These are phyloP conservation scores for Rhizoclosmatium sp. DNA, from an alignment of 192 early-diverging fungal genomes.

Conservation along the genomic window DNA sequence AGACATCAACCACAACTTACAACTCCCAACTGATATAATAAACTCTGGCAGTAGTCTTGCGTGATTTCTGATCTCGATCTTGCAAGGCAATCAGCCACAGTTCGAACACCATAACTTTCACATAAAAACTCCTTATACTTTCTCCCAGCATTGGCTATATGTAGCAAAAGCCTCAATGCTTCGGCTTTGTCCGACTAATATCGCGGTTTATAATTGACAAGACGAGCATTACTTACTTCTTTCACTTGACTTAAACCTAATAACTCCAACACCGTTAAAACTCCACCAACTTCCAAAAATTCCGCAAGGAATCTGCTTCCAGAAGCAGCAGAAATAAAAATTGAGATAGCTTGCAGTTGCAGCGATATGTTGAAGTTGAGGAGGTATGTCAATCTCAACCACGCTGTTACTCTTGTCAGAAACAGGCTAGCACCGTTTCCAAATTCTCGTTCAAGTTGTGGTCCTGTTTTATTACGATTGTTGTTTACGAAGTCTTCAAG, in stretches of 20 bases:
- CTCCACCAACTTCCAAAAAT: conserved; percentile 72
- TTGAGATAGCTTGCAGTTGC: conserved; percentile 62
- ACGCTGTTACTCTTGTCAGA: conserved; percentile 65
- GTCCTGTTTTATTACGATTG: conserved; percentile 65
- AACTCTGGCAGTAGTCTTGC: conserved; percentile 65
- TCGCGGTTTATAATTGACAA: conserved; percentile 24
- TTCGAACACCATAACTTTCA: conserved; percentile 68
- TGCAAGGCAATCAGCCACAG: conserved; percentile 65
- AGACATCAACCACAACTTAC: conserved; percentile 33
- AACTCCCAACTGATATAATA: conserved; percentile 62
- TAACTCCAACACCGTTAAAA: conserved; percentile 67
- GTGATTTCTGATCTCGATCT: conserved; percentile 63
- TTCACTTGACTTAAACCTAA: conserved; percentile 63
- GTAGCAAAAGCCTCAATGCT: conserved; percentile 56
- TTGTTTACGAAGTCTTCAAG: conserved; percentile 61
- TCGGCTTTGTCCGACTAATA: conserved; percentile 62
- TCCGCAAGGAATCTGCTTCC: conserved; percentile 68
- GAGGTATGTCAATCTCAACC: conserved; percentile 65
- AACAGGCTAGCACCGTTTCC: conserved; percentile 67
- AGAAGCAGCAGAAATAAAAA: conserved; percentile 64
- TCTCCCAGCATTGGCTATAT: conserved; percentile 61
- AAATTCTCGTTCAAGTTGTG: conserved; percentile 67
- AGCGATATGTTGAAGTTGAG: conserved; percentile 58
- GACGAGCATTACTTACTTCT: conserved; percentile 52
- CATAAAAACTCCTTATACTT: conserved; percentile 73